Evolutionary conservation across 73 alveolate genomes (phyloP).

Genomic region (Uronychia binucleata): DNA sequence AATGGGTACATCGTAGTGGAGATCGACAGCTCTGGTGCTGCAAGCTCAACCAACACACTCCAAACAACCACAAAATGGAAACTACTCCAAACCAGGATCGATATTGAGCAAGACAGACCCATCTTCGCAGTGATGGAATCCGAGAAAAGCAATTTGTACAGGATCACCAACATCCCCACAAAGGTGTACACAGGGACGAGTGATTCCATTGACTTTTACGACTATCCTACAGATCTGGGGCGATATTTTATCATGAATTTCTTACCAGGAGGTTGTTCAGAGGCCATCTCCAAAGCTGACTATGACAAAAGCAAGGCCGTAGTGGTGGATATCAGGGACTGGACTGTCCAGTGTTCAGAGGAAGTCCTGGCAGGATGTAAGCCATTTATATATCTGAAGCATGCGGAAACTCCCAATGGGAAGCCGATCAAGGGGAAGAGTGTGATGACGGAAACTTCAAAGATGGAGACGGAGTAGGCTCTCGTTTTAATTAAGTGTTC

Average conservation of each 20-base stretch:
- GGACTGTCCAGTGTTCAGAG: constrained; percentile 5
- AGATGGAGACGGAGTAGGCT: constrained; percentile 9
- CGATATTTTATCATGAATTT: constrained; percentile 8
- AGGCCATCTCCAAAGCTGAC: constrained; percentile 8
- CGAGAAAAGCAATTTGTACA: constrained; percentile 8
- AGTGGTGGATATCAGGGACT: constrained; percentile 1
- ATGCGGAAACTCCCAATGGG: constrained; percentile 18
- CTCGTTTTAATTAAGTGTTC: neutral
- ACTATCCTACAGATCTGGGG: constrained; percentile 6
- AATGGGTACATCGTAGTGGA: neutral
- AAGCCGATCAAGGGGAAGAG: constrained; percentile 9
- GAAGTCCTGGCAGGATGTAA: constrained; percentile 1
- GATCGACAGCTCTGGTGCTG: neutral
- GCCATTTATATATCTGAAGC: neutral
- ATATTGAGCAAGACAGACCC: constrained; percentile 6
- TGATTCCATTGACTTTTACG: neutral
- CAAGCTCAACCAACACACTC: neutral
- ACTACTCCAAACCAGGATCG: neutral
- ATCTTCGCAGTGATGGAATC: neutral
- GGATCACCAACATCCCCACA: constrained; percentile 16
- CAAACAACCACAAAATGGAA: constrained; percentile 11
- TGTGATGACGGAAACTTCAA: constrained; percentile 16
- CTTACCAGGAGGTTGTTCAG: constrained; percentile 15
- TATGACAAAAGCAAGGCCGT: constrained; percentile 4
- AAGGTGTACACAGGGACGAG: neutral